Base-by-base conservation (phyloP, 2,329 filamentous ascomycete genomes). In the Apiospora pterosperma region DNA sequence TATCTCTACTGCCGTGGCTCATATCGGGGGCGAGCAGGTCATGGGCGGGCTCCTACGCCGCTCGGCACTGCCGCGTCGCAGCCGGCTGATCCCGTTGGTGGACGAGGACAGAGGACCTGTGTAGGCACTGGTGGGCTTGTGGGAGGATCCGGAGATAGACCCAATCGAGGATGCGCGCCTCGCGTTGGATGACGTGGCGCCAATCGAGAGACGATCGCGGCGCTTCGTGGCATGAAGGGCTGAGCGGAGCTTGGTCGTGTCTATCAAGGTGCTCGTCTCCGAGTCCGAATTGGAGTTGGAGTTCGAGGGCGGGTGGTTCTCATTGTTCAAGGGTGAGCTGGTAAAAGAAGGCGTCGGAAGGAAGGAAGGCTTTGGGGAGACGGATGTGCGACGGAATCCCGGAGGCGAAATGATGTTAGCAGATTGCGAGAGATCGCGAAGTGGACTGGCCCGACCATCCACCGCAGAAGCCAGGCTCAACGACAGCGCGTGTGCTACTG, bases 401-500 rank as follows among this genome's bases (percentile, higher is more conserved):
- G 79, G 79, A 25, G 82, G 81, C 62, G 83, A 83, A 70, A 82
- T 75, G 75, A 83, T 82, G 70, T 85, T 85, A 71, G 79, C 71
- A 68, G 79, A 75, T 73, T 82, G 82, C 67, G 79, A 76, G 21
- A 88, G 75, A 36, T 81, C 80, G 67, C 84, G 81, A 64, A 88
- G 72, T 16, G 85, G 84, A 2, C 81, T 78, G 16, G 74, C 69
- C 52, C 68, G 75, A 38, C 81, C 82, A 65, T 89, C 87, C 38
- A 74, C 75, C 61, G 87, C 88, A 4, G 87, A 86, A 25, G 86
- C 83, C 42, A 88, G 77, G 61, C 84, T 83, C 31, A 86, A 80
- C n/a, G 84, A 84, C 65, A 89, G 77, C 8, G 82, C 82, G 16
- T 87, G 85, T 1, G 84, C 80, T 5, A 86, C 77, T 4, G 91